Evolutionary conservation across 2,329 filamentous ascomycete species (phyloP).

Genomic region (Canariomyces notabilis): DNA sequence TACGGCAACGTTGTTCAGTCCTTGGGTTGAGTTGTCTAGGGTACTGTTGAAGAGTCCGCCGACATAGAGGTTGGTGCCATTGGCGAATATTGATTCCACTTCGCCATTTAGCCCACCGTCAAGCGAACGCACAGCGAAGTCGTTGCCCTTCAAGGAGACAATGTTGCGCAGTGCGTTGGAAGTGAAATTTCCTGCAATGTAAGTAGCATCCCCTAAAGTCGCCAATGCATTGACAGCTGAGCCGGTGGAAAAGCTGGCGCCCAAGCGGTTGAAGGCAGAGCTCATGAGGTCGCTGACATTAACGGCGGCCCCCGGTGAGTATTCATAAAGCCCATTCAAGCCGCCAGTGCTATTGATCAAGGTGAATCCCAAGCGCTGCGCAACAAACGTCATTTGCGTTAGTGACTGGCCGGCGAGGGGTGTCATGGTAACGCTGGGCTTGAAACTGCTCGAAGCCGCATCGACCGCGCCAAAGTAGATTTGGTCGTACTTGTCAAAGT

Average conservation of each 20-base stretch:
- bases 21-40: slow-evolving; percentile 52
- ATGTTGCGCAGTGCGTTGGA: slow-evolving; percentile 66
- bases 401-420: slow-evolving; percentile 61
- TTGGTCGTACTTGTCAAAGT: slow-evolving; percentile 94
- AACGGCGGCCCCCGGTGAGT: slow-evolving; percentile 61
- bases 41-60: slow-evolving; percentile 83
- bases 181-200: slow-evolving; percentile 81
- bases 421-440: slow-evolving; percentile 71
- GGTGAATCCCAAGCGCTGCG: slow-evolving; percentile 77
- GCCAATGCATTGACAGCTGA: slow-evolving; percentile 69
- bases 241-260: slow-evolving; percentile 59
- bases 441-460: slow-evolving; percentile 65
- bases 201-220: slow-evolving; percentile 59
- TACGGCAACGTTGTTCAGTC: slow-evolving; percentile 68
- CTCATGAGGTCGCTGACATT: slow-evolving; percentile 59
- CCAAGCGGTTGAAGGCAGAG: slow-evolving; percentile 73
- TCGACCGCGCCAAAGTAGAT: slow-evolving; percentile 85
- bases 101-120: slow-evolving; percentile 74
- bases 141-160: slow-evolving; percentile 63
- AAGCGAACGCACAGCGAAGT: slow-evolving; percentile 55
- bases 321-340: slow-evolving; percentile 88
- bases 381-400: slow-evolving; percentile 70
- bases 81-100: slow-evolving; percentile 66
- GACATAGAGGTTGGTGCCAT: slow-evolving; percentile 66
- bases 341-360: slow-evolving; percentile 69